Percentiles rank a stretch among this genome's conserved stretches.
Conservation (phyloP, 208 protist species). For the Novymonas esmeraldas region DNA sequence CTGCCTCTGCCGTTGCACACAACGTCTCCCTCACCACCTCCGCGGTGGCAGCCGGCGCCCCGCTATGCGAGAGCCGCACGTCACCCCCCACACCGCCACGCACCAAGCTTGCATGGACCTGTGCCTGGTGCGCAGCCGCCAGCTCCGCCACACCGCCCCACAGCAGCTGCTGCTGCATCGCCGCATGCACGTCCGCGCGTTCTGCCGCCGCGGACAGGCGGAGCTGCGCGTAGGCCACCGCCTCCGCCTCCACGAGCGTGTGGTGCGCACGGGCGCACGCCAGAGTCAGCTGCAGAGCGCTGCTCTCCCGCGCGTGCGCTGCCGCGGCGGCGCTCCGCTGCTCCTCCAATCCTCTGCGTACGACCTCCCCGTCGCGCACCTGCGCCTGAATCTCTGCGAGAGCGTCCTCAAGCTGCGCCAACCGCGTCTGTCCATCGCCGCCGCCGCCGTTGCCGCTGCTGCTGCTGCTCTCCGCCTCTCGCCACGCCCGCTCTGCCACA, state of each 20-base stretch:
- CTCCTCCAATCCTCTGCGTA: background rate
- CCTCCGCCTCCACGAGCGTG: background rate
- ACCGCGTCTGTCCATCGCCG: no score
- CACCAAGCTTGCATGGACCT: background rate
- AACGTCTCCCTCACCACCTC: background rate
- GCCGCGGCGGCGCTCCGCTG: background rate
- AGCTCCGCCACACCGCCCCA: background rate
- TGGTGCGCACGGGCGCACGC: constrained; percentile 2
- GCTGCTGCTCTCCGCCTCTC: background rate
- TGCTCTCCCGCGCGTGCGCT: background rate
- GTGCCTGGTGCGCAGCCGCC: constrained; percentile 1
- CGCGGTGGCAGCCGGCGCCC: background rate
- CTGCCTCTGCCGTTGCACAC: background rate
- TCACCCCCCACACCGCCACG: background rate
- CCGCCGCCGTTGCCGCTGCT: no score
- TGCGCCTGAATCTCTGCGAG: constrained; percentile 2
- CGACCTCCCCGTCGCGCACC: background rate
- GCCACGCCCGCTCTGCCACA: constrained; percentile 18
- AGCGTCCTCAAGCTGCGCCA: background rate
- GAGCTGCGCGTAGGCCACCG: background rate
- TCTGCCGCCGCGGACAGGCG: background rate
- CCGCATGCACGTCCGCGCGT: background rate
- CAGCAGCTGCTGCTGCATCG: constrained; percentile 6
- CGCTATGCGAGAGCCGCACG: background rate
- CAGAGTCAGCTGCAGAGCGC: background rate